phyloP scores from a whole-genome alignment of 2,329 filamentous ascomycete species.

The Fusarium annulatum region DNA sequence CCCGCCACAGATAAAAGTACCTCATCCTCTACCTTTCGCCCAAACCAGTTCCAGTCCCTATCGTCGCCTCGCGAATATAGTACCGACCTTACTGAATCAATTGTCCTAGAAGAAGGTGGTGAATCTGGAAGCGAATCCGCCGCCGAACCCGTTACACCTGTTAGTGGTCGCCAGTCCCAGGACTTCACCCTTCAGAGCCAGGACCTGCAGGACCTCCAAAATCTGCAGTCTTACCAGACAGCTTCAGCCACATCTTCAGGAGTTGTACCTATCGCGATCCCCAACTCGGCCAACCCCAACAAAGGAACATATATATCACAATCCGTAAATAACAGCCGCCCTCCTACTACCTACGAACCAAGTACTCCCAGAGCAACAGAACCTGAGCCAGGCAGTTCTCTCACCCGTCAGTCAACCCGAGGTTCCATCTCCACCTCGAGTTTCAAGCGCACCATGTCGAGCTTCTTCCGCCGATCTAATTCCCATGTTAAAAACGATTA shows the following conservation, averaged over 20 bases:
- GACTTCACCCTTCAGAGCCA: conserved; percentile 61
- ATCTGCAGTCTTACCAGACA: conserved; percentile 39
- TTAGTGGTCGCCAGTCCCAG: conserved; percentile 66
- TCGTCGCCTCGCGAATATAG: conserved; percentile 61
- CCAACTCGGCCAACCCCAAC: conserved; percentile 18
- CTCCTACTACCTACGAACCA: conserved; percentile 32
- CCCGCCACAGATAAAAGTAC: conserved; percentile 43
- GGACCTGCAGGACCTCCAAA: conserved; percentile 51
- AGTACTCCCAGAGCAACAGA: conserved; percentile 41
- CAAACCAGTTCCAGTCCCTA: conserved; percentile 46
- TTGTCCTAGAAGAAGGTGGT: conserved; percentile 64
- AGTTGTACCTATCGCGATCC: conserved; percentile 38
- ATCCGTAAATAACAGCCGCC: conserved; percentile 26
- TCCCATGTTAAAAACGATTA: conserved; percentile 46
- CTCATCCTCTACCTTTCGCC: conserved; percentile 34
- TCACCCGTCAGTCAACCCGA: conserved; percentile 56
- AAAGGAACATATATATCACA: conserved; percentile 33
- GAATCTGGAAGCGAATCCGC: conserved; percentile 70
- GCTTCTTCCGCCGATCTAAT: conserved; percentile 59
- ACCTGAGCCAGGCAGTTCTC: conserved; percentile 46
- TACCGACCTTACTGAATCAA: conserved; percentile 63
- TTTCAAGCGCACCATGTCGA: conserved; percentile 63
- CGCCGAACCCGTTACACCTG: conserved; percentile 71
- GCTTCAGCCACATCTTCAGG: conserved; percentile 37
- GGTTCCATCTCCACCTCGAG: conserved; percentile 56